Conservation (phyloP, 768 basidiomycete species). For the Suillus spraguei region DNA sequence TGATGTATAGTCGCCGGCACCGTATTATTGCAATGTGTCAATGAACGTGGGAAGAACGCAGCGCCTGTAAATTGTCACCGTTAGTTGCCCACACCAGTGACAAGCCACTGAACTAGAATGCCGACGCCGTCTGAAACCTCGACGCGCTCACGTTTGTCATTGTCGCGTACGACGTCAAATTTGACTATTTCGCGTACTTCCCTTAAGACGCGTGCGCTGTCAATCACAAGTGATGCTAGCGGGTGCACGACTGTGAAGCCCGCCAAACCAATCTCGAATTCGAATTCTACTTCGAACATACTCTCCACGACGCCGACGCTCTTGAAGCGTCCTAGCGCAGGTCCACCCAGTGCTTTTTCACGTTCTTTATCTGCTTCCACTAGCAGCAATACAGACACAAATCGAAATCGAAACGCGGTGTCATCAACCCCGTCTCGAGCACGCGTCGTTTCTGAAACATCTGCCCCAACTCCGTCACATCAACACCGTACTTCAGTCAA, state of each 20-base stretch:
- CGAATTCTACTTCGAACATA: constrained; percentile 25
- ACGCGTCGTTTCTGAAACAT: constrained; percentile 48
- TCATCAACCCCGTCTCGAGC: constrained; percentile 40
- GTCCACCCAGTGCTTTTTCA: constrained; percentile 31
- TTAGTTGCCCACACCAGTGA: background rate
- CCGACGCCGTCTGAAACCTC: constrained; percentile 55
- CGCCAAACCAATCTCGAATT: constrained; percentile 27
- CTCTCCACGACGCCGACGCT: constrained; percentile 28
- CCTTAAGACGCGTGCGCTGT: constrained; percentile 55
- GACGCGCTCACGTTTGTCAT: constrained; percentile 40
- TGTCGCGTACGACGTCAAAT: constrained; percentile 43
- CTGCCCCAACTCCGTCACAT: constrained; percentile 27
- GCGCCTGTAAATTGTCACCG: background rate
- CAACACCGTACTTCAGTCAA: constrained; percentile 19
- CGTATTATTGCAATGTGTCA: no score
- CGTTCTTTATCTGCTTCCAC: constrained; percentile 22
- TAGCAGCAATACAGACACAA: constrained; percentile 16
- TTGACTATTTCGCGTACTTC: constrained; percentile 38
- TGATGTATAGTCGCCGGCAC: background rate
- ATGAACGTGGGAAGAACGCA: constrained; percentile 3
- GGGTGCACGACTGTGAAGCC: constrained; percentile 53
- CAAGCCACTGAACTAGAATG: constrained; percentile 17
- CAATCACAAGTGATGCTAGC: constrained; percentile 51
- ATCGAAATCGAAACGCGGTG: constrained; percentile 18
- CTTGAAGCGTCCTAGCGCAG: constrained; percentile 21